Percentiles rank a stretch among this genome's conserved stretches.
phyloP scores from a whole-genome alignment of 2,329 filamentous ascomycete species.

The Madurella fahalii region DNA sequence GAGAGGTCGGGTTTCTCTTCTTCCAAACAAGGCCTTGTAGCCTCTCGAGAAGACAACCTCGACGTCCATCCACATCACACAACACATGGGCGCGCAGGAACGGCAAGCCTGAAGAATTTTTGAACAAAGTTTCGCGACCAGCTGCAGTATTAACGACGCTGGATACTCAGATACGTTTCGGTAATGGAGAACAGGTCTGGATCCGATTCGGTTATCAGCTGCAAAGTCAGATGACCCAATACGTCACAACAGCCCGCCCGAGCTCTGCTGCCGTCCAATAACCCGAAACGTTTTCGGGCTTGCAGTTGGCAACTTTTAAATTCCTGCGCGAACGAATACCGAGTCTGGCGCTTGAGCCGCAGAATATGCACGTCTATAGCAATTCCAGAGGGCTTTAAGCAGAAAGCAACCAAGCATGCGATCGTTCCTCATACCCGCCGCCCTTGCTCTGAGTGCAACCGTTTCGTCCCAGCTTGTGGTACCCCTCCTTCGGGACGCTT shows the following conservation, averaged over 20 bases:
- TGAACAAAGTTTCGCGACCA: neutral
- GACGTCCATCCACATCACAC: neutral
- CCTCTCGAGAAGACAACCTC: neutral
- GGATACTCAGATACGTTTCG: neutral
- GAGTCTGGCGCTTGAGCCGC: neutral
- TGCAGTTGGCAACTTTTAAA: neutral
- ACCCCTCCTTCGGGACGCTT: constrained; percentile 17
- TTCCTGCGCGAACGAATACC: neutral
- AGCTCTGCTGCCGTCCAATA: constrained; percentile 4
- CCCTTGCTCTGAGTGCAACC: constrained; percentile 18
- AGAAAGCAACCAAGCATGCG: constrained; percentile 16
- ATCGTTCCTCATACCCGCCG: constrained; percentile 11
- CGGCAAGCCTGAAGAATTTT: neutral
- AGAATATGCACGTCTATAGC: neutral
- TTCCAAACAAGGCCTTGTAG: neutral
- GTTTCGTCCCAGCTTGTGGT: constrained; percentile 25
- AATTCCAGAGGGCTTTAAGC: neutral
- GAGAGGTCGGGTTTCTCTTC: no score
- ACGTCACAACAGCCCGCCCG: constrained; percentile 17
- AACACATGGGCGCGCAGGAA: neutral
- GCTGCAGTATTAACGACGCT: neutral
- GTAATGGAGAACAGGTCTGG: neutral
- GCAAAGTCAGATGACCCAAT: constrained; percentile 16
- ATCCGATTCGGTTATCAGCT: neutral
- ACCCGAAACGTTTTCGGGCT: neutral